Base-by-base conservation (phyloP, 805 yeast species). In the Wickerhamomyces strasburgensis region DNA sequence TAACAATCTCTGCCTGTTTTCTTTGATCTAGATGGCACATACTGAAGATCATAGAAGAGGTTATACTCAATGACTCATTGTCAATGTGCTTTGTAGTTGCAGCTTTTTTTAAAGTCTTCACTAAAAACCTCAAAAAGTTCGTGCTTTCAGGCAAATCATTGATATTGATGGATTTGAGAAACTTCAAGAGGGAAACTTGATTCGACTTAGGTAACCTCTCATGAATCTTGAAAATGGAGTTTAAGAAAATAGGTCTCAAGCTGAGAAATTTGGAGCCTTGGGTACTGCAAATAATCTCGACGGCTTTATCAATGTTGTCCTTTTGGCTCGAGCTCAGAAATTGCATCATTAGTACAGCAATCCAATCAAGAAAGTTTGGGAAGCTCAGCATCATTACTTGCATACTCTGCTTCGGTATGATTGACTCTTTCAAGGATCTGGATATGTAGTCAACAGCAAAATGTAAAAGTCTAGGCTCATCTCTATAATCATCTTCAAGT, bases 11-110 rank as follows among this genome's bases (percentile, higher is more conserved):
- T 3, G 47, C 34, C 40, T 72, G 76, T 19, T 59, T 53, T 2
- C 45, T 35, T 34, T 62, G 67, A 41, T 71, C 68, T 48, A 72
- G 57, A 39, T 68, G 70, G 45, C 76, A 71, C 34, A 67, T 57
- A 37, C 64, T 68, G 59, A 67, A 71, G 14, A 72, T 46, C 1
- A 66, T 56, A 0, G 75, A 72, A 33, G 68, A 60, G 3, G 65
- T 51, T n/a, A 66, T 49, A 40, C 66, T 67, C 33, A 66, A 47
- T 7, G 62, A 60, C 33, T 67, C 73, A 37, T 62, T 66, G 40
- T 24, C 36, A 4, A 33, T 14, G 3, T 27, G 27, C 8, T 26
- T 33, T 5, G 44, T 19, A 2, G 24, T 27, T 2, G 29, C 24
- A 6, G 24, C 7, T 8, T 33, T 30, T 25, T 44, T 42, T 14